Evolutionary conservation across 345 rosid species (phyloP), one percentile per base, ranked within the genome.

Genomic region (Boechera retrofracta): DNA sequence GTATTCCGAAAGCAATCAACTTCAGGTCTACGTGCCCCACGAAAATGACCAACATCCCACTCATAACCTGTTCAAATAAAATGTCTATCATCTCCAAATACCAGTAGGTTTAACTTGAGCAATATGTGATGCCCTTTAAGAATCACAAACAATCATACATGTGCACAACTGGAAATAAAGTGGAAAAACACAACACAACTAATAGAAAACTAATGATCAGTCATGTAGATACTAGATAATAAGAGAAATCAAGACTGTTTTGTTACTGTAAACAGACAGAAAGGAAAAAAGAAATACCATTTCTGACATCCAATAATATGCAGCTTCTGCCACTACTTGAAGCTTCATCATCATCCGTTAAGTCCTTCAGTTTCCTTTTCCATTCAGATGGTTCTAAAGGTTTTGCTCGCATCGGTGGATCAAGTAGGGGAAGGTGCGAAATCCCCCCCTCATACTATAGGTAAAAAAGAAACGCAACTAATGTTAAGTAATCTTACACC

Each of bases 1-100:
- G 96, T 91, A 80, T 87, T 90, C 72, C 97, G 87, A 78, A 94
- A 94, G 83, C 97, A 87, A 73, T 94, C 96, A 71, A 89, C 94
- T 76, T 90, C 89, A 59, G 98, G 98, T 75, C 97, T 90, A 64
- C 16, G 83, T 36, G 92, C 93, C 41, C 88, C 91, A 51, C 13
- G 80, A 74, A 92, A 94, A 80, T 94, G 97, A 78, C 97, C 98
- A 87, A 94, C 85, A 82, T 94, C 98, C 97, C 98, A 92, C 65
- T 94, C 98, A 78, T 90, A 94, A 69, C 97, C 98, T 94, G 86
- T 72, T 73, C 45, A 73, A 39, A 82, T 39, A 16, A 33, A 70
- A 78, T 67, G 51, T 32, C 66, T 51, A 72, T 72, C 53, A 72
- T 21, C 45, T 73, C 67, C 41, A 74, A 24, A 55, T 11, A 26